These are phyloP conservation scores for Xanthoconium stramineum DNA, from an alignment of 768 basidiomycete species.

Conservation along the genomic window DNA sequence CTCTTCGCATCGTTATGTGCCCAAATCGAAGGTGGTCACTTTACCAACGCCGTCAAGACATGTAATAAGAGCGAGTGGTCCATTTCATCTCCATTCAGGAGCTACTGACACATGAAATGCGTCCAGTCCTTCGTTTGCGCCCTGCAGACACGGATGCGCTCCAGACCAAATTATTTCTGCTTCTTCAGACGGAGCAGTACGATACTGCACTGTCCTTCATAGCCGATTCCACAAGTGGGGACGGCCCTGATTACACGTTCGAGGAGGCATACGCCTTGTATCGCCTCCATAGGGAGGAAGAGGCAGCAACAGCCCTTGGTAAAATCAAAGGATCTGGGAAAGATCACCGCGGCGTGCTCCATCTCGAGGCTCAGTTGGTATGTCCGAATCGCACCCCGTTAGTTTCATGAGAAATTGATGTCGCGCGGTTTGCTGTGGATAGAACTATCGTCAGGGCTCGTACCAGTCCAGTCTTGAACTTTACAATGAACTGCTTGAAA, in stretches of 20 bases:
- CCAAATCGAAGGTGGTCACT: constrained; percentile 88
- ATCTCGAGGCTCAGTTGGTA: constrained; percentile 88
- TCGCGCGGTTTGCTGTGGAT: constrained; percentile 10
- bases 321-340: constrained; percentile 42
- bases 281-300: constrained; percentile 71
- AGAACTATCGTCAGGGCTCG: constrained; percentile 77
- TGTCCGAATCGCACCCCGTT: constrained; percentile 24
- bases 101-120: constrained; percentile 16
- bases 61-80: constrained; percentile 79
- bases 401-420: constrained; percentile 22
- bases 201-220: constrained; percentile 62
- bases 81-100: constrained; percentile 21
- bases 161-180: constrained; percentile 82
- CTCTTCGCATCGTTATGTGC: constrained; percentile 78
- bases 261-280: constrained; percentile 84
- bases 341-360: constrained; percentile 61
- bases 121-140: constrained; percentile 65
- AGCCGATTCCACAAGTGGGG: constrained; percentile 16
- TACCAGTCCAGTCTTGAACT: constrained; percentile 73
- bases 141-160: constrained; percentile 68
- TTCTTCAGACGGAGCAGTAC: constrained; percentile 86
- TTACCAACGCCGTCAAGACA: constrained; percentile 82
- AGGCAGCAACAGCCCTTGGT: constrained; percentile 55
- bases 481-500: constrained; percentile 79
- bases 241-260: constrained; percentile 38